These are phyloP conservation scores for Fusarium camptoceras DNA, from an alignment of 2,329 filamentous ascomycete species.

Conservation along the genomic window DNA sequence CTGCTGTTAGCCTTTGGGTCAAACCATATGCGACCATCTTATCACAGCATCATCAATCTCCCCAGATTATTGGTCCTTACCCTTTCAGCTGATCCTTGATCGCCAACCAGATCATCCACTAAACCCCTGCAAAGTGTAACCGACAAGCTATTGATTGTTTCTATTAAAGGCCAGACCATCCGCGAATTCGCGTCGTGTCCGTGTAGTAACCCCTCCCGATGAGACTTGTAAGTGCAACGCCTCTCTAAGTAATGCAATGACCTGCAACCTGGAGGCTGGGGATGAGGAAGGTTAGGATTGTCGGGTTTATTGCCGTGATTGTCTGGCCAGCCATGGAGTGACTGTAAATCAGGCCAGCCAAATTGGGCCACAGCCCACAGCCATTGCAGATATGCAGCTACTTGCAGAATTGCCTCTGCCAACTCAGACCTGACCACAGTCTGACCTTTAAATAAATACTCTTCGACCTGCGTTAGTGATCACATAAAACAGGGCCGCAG, in stretches of 20 bases:
- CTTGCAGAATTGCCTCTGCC: conserved; percentile 19
- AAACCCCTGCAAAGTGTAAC: conserved; percentile 18
- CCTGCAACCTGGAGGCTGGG: conserved; percentile 36
- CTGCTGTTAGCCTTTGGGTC: background rate
- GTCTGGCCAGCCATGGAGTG: background rate
- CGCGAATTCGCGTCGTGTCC: conserved; percentile 44
- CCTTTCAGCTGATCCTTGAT: conserved; percentile 32
- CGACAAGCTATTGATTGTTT: conserved; percentile 17
- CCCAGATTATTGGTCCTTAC: conserved; percentile 19
- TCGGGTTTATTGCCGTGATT: background rate
- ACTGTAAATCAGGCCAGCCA: background rate
- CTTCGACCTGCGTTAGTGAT: background rate
- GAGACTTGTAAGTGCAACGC: conserved; percentile 17
- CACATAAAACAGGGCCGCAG: conserved; percentile 3
- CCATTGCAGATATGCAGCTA: background rate
- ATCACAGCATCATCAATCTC: conserved; percentile 22
- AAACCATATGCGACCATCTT: conserved; percentile 35
- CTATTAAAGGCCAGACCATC: conserved; percentile 44
- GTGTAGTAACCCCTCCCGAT: conserved; percentile 34
- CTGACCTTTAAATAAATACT: background rate
- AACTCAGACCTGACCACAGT: conserved; percentile 15
- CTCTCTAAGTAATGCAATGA: conserved; percentile 28
- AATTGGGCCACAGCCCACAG: background rate
- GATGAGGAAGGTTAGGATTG: conserved; percentile 6
- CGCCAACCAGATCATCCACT: conserved; percentile 24